Conservation (phyloP, 2,329 filamentous ascomycete genomes). For the Gliomastix tumulicola region DNA sequence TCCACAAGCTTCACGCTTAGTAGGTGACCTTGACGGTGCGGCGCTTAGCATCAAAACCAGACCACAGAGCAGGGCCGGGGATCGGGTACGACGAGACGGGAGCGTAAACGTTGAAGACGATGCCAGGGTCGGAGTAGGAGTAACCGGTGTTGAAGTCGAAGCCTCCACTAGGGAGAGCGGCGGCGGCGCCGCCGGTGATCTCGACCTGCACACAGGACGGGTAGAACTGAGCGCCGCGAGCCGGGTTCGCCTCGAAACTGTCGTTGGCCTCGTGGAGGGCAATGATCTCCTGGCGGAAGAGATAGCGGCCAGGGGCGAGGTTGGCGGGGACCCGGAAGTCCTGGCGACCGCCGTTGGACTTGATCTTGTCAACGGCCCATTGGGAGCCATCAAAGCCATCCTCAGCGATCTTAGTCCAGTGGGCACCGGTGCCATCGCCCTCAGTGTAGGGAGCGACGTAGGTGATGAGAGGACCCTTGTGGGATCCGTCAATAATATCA, state of each 20-base stretch:
- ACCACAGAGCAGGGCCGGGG: conserved; percentile 25
- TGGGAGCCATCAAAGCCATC: conserved; percentile 25
- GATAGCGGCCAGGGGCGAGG: conserved; percentile 29
- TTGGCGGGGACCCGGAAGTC: conserved; percentile 32
- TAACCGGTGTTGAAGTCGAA: conserved; percentile 21
- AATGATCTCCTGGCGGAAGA: conserved; percentile 43
- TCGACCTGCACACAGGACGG: conserved; percentile 41
- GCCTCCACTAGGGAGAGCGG: conserved; percentile 15
- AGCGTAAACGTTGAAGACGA: conserved; percentile 16
- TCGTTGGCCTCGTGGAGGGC: conserved; percentile 33
- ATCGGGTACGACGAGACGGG: conserved; percentile 14
- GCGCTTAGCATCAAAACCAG: too few species aligned
- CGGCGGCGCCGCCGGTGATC: conserved; percentile 28
- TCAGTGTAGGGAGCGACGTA: conserved; percentile 39
- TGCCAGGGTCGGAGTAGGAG: conserved; percentile 14
- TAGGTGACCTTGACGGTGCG: too few species aligned
- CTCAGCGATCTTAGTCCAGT: conserved; percentile 41
- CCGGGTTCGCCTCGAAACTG: conserved; percentile 35
- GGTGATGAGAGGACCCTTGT: conserved; percentile 45
- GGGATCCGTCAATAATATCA: conserved; percentile 45
- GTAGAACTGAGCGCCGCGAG: conserved; percentile 37
- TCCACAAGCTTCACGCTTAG: too few species aligned
- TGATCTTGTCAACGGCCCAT: conserved; percentile 38
- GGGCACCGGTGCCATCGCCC: conserved; percentile 35
- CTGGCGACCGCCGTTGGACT: conserved; percentile 39